Evolutionary conservation across 306 rosid species (phyloP).

Genomic region (Oxytropis ochrocephala): DNA sequence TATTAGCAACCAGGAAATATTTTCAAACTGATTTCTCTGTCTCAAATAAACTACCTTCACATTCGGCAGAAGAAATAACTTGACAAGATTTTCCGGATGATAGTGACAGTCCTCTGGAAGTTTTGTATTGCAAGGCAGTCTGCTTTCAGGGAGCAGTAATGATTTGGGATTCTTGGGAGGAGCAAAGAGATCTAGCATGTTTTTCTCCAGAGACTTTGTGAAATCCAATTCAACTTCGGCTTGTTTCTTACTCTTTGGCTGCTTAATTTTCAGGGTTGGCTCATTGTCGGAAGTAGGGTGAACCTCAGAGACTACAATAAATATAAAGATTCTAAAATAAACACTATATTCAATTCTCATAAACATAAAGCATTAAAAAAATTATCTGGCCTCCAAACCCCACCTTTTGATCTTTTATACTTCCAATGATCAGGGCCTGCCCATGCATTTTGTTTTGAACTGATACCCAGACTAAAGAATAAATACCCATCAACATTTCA

Average conservation of each 20-base stretch:
- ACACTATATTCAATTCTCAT: conserved; percentile 4
- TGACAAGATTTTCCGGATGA: conserved; percentile 87
- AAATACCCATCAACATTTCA: conserved; percentile 65
- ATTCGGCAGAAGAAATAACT: conserved; percentile 76
- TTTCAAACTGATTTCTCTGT: neutral
- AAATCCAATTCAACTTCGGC: conserved; percentile 65
- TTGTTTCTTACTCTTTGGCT: conserved; percentile 46
- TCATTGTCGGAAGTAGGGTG: conserved; percentile 49
- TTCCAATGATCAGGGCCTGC: conserved; percentile 99
- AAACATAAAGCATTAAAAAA: neutral
- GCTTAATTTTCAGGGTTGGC: conserved; percentile 34
- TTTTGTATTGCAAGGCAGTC: conserved; percentile 54
- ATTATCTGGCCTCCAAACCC: conserved; percentile 8
- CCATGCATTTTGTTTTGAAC: conserved; percentile 82
- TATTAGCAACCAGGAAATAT: conserved; percentile 1
- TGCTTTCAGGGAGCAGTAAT: conserved; percentile 61
- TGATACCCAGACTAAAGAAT: conserved; percentile 68
- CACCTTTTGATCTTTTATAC: conserved; percentile 69
- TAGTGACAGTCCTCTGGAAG: conserved; percentile 99
- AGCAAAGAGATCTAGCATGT: conserved; percentile 46
- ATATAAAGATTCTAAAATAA: conserved; percentile 2
- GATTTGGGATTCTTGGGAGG: conserved; percentile 86
- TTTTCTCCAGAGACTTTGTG: conserved; percentile 49
- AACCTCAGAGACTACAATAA: conserved; percentile 47
- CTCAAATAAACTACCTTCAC: conserved; percentile 55